A percentile compares a stretch with the other conserved stretches of the same genome.
Evolutionary conservation across 2,329 filamentous ascomycete species (phyloP).

Genomic region (Ophiostoma fasciatum): DNA sequence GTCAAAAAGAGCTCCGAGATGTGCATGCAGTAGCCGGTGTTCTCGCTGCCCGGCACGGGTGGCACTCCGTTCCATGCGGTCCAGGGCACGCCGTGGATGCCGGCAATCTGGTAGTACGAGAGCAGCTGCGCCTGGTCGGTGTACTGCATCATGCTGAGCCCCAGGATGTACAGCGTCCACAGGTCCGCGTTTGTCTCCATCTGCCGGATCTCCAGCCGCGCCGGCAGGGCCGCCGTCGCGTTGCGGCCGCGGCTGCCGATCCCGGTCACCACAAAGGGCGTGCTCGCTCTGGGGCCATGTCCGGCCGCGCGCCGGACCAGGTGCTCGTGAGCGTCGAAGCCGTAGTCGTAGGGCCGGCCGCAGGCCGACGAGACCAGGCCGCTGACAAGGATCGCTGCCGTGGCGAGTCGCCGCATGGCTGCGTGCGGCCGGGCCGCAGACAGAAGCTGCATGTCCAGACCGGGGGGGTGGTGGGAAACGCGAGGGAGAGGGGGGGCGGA

Average conservation of each 20-base stretch:
- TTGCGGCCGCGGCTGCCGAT: conserved; percentile 23
- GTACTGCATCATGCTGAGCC: conserved; percentile 56
- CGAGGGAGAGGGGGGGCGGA: too few relatives aligned
- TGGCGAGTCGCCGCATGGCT: background rate
- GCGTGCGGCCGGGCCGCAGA: background rate
- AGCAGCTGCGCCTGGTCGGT: conserved; percentile 45
- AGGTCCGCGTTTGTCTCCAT: conserved; percentile 48
- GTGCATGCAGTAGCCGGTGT: conserved; percentile 64
- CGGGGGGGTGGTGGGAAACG: too few relatives aligned
- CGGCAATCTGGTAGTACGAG: conserved; percentile 68
- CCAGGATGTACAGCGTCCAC: conserved; percentile 66
- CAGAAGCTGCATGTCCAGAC: background rate
- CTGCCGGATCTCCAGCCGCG: conserved; percentile 52
- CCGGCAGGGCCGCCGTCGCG: conserved; percentile 19
- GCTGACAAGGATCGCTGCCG: background rate
- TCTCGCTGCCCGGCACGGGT: conserved; percentile 33
- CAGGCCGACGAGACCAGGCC: background rate
- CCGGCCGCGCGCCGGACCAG: conserved; percentile 29
- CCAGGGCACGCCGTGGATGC: conserved; percentile 66
- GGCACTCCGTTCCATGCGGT: conserved; percentile 37
- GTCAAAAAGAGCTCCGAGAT: conserved; percentile 57
- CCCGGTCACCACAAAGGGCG: conserved; percentile 27
- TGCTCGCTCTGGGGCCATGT: too few relatives aligned
- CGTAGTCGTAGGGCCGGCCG: conserved; percentile 33
- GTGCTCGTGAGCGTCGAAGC: conserved; percentile 23